Evolutionary conservation across 1,284 basidiomycete species (phyloP).

Genomic region (Termitomyces sp.): DNA sequence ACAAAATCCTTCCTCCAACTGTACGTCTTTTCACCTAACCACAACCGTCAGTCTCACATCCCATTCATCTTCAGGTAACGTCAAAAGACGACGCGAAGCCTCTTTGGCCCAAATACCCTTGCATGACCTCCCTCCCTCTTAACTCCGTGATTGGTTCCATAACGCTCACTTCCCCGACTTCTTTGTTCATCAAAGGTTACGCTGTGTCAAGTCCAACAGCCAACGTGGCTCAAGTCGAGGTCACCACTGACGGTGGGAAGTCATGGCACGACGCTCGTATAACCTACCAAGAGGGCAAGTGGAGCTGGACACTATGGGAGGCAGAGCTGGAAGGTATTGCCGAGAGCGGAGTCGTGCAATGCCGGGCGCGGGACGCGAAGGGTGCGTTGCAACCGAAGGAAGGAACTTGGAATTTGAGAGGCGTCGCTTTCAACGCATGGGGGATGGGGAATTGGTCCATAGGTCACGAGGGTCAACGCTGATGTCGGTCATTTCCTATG

Average conservation of each 20-base stretch:
- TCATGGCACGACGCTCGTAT: slow-evolving; percentile 50
- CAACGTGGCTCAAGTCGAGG: slow-evolving; percentile 45
- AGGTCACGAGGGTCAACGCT: too few species aligned
- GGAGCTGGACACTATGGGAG: slow-evolving; percentile 73
- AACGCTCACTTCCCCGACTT: slow-evolving; percentile 25
- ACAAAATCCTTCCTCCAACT: slow-evolving; percentile 57
- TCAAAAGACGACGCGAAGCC: slow-evolving; percentile 37
- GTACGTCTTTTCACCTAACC: slow-evolving; percentile 30
- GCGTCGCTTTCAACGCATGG: slow-evolving; percentile 54
- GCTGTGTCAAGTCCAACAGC: slow-evolving; percentile 45
- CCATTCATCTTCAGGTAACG: slow-evolving; percentile 35
- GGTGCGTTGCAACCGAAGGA: slow-evolving; percentile 43
- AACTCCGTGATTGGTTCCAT: slow-evolving; percentile 56
- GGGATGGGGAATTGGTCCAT: slow-evolving; percentile 22
- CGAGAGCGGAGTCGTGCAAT: slow-evolving; percentile 32
- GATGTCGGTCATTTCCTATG: too few species aligned
- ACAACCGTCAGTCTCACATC: background rate
- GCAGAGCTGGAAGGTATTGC: slow-evolving; percentile 32
- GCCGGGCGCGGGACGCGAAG: slow-evolving; percentile 41
- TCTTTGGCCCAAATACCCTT: slow-evolving; percentile 43
- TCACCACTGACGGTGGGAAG: slow-evolving; percentile 47
- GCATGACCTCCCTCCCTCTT: slow-evolving; percentile 56
- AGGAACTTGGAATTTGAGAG: slow-evolving; percentile 52
- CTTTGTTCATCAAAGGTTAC: slow-evolving; percentile 52
- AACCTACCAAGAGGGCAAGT: slow-evolving; percentile 57